Evolutionary conservation across 495 filamentous ascomycete genomes (phyloP), one percentile per base, ranked within the genome.

Genomic region (Hyaloscypha finlandica): DNA sequence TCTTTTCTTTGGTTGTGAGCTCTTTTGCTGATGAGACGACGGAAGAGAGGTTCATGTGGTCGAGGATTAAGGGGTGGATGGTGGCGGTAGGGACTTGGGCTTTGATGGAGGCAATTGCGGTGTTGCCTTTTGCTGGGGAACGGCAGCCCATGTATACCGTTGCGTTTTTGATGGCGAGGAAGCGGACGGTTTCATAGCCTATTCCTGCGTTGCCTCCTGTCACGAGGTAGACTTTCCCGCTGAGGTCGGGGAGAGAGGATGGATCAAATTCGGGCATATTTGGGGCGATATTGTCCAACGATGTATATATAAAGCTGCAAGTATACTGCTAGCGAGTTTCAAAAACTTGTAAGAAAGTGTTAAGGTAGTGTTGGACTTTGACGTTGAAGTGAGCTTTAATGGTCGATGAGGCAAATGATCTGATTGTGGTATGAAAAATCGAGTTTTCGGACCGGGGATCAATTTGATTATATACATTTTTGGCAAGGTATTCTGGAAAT

Each of bases 201-300:
- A 63, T 63, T 63, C 60, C 60, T 4, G 60, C 60, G 25, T 63
- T 73, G 85, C 86, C 86, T 58, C 85, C 88, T 20, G 88, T 90
- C 14, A 90, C 77, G 22, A 90, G 72, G 45, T 90, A 81, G 19
- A 87, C 83, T 70, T 84, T 89, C 32, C 80, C 84, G 0, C 78
- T 68, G 8, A 89, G 80, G 62, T 83, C 77, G 4, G 80, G 75
- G 35, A 90, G 60, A 39, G 60, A 63, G 19, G 45, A 51, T 9
- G 39, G 60, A 53, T 31, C 51, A 16, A 53, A 53, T 14, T 53
- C 16, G 19, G 51, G 6, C 51, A 53, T 53, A 6, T 53, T 53
- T 25, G 8, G 35, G 35, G 35, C 6, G 12, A 8, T 37, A 8
- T 12, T 37, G 35, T 37, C 12, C 25, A 12, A 12, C 1, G 35